Evolutionary conservation across 2,329 filamentous ascomycete species (phyloP).

Genomic region (Beauveria bassiana): DNA sequence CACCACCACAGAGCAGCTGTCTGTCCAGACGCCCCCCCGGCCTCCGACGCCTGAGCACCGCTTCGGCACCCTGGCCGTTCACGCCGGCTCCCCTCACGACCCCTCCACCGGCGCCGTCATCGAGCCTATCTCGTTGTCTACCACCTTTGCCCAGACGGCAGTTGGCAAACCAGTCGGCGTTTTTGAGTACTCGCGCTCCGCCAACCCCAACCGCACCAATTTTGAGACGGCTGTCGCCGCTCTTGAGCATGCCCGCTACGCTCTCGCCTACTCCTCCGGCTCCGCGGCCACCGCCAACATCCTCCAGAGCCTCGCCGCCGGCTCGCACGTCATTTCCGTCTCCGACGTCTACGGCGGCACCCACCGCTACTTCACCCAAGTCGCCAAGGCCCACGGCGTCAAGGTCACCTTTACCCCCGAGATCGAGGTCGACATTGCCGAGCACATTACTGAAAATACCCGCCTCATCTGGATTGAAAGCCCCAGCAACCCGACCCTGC

Average conservation of each 20-base stretch:
- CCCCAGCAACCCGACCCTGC: slow-evolving; percentile 88
- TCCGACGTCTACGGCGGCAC: slow-evolving; percentile 98
- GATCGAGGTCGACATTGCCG: slow-evolving; percentile 80
- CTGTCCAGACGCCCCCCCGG: slow-evolving; percentile 66
- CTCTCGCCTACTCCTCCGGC: slow-evolving; percentile 89
- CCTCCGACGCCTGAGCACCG: slow-evolving; percentile 64
- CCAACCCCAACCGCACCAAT: slow-evolving; percentile 92
- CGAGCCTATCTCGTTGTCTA: slow-evolving; percentile 89
- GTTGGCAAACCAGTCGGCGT: slow-evolving; percentile 81
- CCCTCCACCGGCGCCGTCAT: slow-evolving; percentile 91
- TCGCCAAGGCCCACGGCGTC: slow-evolving; percentile 88
- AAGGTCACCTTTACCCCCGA: slow-evolving; percentile 88
- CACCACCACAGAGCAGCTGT: slow-evolving; percentile 29
- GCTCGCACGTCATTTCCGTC: slow-evolving; percentile 91
- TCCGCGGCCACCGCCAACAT: slow-evolving; percentile 90
- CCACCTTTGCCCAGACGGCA: slow-evolving; percentile 85
- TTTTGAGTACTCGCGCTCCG: slow-evolving; percentile 89
- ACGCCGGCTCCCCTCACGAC: slow-evolving; percentile 87
- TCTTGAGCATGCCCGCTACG: slow-evolving; percentile 85
- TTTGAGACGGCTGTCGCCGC: slow-evolving; percentile 89
- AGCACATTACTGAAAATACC: slow-evolving; percentile 80
- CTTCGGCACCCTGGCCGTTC: slow-evolving; percentile 91
- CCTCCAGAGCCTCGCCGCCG: slow-evolving; percentile 82
- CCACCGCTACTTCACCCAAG: slow-evolving; percentile 97
- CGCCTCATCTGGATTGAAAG: slow-evolving; percentile 94